Conservation (phyloP, 192 early-diverging fungal genomes). For the Podila epigama region DNA sequence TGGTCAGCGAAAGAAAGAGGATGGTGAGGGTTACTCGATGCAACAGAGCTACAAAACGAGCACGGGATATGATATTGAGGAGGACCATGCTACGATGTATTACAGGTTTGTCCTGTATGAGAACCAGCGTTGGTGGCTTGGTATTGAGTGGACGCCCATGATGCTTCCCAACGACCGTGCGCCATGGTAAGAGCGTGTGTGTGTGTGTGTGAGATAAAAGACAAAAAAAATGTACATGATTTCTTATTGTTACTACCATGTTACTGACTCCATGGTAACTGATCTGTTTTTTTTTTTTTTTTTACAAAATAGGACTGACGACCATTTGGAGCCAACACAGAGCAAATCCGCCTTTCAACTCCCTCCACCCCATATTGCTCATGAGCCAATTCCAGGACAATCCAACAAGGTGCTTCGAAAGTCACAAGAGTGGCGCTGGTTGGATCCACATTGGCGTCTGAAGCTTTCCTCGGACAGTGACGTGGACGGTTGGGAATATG, state of each 20-base stretch:
- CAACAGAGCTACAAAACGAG: conserved; percentile 32
- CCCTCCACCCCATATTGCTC: conserved; percentile 44
- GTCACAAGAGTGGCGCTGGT: conserved; percentile 61
- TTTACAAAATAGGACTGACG: conserved; percentile 53
- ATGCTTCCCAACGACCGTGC: conserved; percentile 63
- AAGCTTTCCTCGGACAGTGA: conserved; percentile 50
- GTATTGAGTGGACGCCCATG: conserved; percentile 64
- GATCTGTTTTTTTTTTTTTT: not conserved
- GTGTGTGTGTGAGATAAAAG: too few relatives aligned
- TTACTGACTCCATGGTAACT: not conserved
- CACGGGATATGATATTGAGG: conserved; percentile 50
- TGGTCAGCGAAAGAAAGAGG: conserved; percentile 49
- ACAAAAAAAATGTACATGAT: not conserved
- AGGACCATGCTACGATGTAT: conserved; percentile 50
- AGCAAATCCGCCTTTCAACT: conserved; percentile 59
- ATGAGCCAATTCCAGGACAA: conserved; percentile 40
- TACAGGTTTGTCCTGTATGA: conserved; percentile 58
- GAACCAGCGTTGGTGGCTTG: conserved; percentile 67
- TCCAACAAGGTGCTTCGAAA: conserved; percentile 52
- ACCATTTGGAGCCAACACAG: conserved; percentile 53
- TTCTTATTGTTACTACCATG: not conserved
- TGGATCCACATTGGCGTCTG: conserved; percentile 59
- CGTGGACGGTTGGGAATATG: conserved; percentile 63
- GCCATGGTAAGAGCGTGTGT: conserved; percentile 58
- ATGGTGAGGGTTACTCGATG: conserved; percentile 8